Base-by-base conservation (phyloP, 352 stramenopile genomes). In the Globisporangium spiculum region DNA sequence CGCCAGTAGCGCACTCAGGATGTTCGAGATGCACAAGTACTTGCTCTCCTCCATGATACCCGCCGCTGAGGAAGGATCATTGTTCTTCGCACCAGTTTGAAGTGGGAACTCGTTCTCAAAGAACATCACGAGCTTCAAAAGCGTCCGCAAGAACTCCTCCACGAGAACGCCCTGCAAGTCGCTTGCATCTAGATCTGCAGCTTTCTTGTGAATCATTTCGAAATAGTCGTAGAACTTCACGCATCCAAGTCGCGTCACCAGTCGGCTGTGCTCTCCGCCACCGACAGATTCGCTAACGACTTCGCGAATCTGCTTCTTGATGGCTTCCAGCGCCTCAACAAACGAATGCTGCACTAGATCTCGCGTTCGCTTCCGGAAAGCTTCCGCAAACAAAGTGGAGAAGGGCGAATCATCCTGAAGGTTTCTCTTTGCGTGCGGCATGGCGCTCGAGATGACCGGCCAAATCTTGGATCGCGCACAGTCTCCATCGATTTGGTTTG, bases 181-280 rank as follows among this genome's bases (percentile, higher is more conserved):
- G 63, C 80, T 90, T 54, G 82, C 81, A 69, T 92, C 75, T 48
- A 94, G 58, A 32, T 79, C 79, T 20, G 74, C 80, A 5, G 86
- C 76, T 48, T 83, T 88, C 61, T 84, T 83, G 60, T 91, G 82
- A 41, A 94, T 93, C 18, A 44, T 75, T 48, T 91, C 80, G 64
- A 94, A 94, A 62, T 84, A 83, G 41, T 92, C 76, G 62, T 92
- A 94, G 56, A 93, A 94, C n/a, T 78, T 79, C 26, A 92, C 62
- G 27, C 73, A 78, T 22, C 64, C 76, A 24, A 94, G 66, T 1
- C 75, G 75, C 16, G 70, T 73, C 7, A n/a, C 46, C 34, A 50
- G 1, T 18, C 52, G 38, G 7, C 77, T 74, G 60, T 61, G 65
- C 52, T 72, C 63, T 18, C 66, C 69, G 20, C 73, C 62, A 44